A percentile compares a stretch with the other conserved stretches of the same genome.
phyloP scores from a whole-genome alignment of 768 basidiomycete genomes.

The Cantharellus cinnabarinus region DNA sequence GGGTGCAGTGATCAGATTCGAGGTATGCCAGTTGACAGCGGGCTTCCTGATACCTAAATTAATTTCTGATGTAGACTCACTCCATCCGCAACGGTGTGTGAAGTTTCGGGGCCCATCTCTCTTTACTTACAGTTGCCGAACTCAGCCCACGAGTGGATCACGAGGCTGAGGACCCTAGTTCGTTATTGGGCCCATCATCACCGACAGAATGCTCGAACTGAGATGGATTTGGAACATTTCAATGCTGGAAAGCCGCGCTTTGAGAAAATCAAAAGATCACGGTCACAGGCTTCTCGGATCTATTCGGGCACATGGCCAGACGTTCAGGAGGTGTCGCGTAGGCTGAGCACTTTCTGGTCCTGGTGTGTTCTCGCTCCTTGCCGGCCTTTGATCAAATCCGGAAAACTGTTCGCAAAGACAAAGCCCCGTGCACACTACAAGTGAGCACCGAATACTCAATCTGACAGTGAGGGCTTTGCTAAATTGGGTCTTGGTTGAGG shows the following conservation, averaged over 20 bases:
- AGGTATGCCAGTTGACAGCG: conserved; percentile 29
- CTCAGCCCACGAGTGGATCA: conserved; percentile 54
- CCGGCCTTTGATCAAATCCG: conserved; percentile 48
- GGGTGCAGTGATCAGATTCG: conserved; percentile 52
- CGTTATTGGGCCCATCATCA: conserved; percentile 67
- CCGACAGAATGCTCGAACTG: conserved; percentile 49
- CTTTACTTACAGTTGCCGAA: neutral
- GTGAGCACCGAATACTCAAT: conserved; percentile 23
- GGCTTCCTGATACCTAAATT: too few species aligned
- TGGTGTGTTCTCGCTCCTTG: conserved; percentile 79
- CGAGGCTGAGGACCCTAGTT: conserved; percentile 44
- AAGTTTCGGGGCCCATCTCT: neutral
- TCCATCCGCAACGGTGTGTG: neutral
- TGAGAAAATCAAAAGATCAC: conserved; percentile 31
- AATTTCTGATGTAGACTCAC: too few species aligned
- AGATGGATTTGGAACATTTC: conserved; percentile 55
- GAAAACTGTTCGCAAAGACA: conserved; percentile 50
- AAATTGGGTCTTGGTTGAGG: conserved; percentile 17
- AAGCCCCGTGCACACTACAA: conserved; percentile 59
- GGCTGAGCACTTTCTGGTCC: conserved; percentile 50
- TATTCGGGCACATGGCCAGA: conserved; percentile 25
- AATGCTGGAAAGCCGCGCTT: conserved; percentile 20
- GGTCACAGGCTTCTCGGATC: conserved; percentile 16
- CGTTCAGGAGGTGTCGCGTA: conserved; percentile 30
- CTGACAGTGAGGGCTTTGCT: neutral